phyloP scores from a whole-genome alignment of 176 grass and related monocot species.

The Tuctoria greenei region DNA sequence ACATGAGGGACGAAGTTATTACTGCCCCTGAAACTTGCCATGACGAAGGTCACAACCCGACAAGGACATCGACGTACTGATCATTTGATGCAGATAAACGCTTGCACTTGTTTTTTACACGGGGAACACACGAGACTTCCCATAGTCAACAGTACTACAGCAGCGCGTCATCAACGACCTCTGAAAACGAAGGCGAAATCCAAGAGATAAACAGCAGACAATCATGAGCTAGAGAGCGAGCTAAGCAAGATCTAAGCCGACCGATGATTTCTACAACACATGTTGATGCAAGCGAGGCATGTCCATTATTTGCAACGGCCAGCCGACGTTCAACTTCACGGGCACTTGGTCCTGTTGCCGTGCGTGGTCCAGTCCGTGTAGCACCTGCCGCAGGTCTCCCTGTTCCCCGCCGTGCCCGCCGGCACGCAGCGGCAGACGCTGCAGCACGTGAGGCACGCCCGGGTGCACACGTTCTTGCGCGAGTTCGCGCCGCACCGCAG shows the following conservation, averaged over 20 bases:
- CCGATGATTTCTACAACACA: neutral
- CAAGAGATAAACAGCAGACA: neutral
- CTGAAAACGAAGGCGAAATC: neutral
- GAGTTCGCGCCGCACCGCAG: conserved; percentile 64
- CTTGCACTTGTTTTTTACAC: neutral
- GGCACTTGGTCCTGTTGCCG: conserved; percentile 92
- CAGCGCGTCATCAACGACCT: neutral
- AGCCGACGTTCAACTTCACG: conserved; percentile 17
- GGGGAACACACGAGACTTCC: neutral
- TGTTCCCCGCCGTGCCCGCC: conserved; percentile 78
- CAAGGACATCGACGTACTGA: too few relatives aligned
- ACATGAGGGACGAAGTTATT: too few relatives aligned
- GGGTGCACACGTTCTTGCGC: conserved; percentile 67
- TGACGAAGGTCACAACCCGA: too few relatives aligned
- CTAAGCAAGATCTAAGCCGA: neutral
- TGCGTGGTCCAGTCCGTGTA: conserved; percentile 90
- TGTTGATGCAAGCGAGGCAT: neutral
- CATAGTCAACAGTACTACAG: neutral
- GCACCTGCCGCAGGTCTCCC: conserved; percentile 85
- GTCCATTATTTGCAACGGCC: too few relatives aligned
- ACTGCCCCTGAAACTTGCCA: too few relatives aligned
- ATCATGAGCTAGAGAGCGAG: neutral
- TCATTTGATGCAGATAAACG: neutral
- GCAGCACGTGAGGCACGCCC: conserved; percentile 88
- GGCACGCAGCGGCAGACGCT: conserved; percentile 81